A percentile compares a stretch with the other conserved stretches of the same genome.
Evolutionary conservation across 768 basidiomycete genomes (phyloP).

Genomic region (Psilocybe tampanensis): DNA sequence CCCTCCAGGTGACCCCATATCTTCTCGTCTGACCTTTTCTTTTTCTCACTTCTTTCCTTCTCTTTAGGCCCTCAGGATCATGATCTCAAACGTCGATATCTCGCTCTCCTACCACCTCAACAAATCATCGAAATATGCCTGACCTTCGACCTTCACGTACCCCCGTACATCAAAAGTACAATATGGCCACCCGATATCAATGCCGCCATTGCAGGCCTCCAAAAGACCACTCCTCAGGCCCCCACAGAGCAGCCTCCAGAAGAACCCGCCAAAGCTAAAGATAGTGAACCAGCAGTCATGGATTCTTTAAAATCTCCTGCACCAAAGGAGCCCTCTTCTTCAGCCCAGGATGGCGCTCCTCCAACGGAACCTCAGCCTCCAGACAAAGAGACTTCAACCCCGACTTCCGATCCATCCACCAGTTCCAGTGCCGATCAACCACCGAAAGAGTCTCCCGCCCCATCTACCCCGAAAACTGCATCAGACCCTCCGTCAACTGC

Average conservation of each 20-base stretch:
- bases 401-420: conserved; percentile 13
- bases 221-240: conserved; percentile 29
- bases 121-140: conserved; percentile 84
- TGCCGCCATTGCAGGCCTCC: conserved; percentile 60
- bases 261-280: conserved; percentile 21
- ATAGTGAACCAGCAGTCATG: conserved; percentile 24
- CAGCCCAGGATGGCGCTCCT: conserved; percentile 18
- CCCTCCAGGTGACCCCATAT: conserved; percentile 22
- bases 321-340: conserved; percentile 10
- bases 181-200: conserved; percentile 76
- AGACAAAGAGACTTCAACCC: conserved; percentile 19
- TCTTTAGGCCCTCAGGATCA: conserved; percentile 48
- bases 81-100: conserved; percentile 72
- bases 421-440: conserved; percentile 6
- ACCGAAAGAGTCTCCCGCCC: conserved; percentile 18
- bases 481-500: conserved; percentile 4
- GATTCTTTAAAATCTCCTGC: conserved; percentile 25
- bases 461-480: conserved; percentile 20
- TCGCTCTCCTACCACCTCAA: conserved; percentile 62
- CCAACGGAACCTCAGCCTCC: conserved; percentile 23
- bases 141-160: conserved; percentile 68
- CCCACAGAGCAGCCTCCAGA: conserved; percentile 21
- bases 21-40: background rate
- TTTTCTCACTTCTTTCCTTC: conserved; percentile 20
- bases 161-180: conserved; percentile 61